Evolutionary conservation across 495 filamentous ascomycete species (phyloP).

Genomic region (Aspergillus baeticus): DNA sequence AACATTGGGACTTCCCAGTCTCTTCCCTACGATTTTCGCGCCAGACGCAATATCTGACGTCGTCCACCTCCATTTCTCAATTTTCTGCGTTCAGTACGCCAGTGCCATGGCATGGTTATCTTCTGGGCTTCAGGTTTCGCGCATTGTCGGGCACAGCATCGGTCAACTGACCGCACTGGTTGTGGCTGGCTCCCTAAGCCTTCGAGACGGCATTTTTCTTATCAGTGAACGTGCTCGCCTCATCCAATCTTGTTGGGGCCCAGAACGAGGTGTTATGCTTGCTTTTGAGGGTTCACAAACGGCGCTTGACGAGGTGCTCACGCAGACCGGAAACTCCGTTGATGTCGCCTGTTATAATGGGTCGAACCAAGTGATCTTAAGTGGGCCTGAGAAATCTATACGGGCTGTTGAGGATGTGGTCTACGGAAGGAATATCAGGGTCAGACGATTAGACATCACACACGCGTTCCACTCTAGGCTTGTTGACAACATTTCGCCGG

Average conservation of each 20-base stretch:
- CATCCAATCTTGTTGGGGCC: constrained; percentile 35
- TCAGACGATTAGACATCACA: too few relatives aligned
- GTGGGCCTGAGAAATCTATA: too few relatives aligned
- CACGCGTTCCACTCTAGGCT: constrained; percentile 34
- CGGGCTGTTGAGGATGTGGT: too few relatives aligned
- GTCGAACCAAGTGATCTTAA: too few relatives aligned
- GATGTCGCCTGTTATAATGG: constrained; percentile 50
- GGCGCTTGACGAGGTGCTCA: constrained; percentile 17
- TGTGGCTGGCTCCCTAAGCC: constrained; percentile 33
- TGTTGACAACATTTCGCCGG: constrained; percentile 35
- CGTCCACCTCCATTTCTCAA: constrained; percentile 37
- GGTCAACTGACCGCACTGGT: constrained; percentile 52
- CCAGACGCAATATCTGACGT: constrained; percentile 30
- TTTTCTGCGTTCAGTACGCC: constrained; percentile 52
- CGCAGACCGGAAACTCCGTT: constrained; percentile 1
- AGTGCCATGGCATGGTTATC: constrained; percentile 51
- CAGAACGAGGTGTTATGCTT: constrained; percentile 46
- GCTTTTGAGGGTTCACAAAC: constrained; percentile 31
- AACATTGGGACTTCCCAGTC: constrained; percentile 28
- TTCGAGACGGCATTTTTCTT: constrained; percentile 39
- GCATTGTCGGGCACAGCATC: constrained; percentile 53
- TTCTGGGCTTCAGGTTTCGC: constrained; percentile 35
- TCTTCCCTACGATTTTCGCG: constrained; percentile 50
- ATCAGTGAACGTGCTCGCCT: constrained; percentile 39
- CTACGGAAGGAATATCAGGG: too few relatives aligned